Conservation (phyloP, 2,329 filamentous ascomycete genomes). For the Verticillium nubilum region DNA sequence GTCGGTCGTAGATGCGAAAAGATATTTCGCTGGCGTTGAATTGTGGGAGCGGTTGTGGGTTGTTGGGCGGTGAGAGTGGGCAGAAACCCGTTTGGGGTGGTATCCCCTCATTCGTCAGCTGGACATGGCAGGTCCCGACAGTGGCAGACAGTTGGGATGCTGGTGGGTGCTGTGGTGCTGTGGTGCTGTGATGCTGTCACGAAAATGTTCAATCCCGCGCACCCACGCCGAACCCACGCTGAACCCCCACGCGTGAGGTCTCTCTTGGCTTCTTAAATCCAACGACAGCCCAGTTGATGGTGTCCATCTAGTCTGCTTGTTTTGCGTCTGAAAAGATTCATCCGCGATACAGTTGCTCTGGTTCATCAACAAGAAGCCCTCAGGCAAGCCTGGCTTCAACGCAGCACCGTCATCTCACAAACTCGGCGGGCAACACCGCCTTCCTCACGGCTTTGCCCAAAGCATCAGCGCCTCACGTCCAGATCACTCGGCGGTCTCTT, state of each 20-base stretch:
- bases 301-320: neutral
- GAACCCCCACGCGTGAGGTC: neutral
- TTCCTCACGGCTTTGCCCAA: too few species aligned
- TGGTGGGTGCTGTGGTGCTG: too few species aligned
- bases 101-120: neutral
- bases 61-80: slow-evolving; percentile 28
- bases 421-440: too few species aligned
- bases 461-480: too few species aligned
- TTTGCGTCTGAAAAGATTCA: neutral
- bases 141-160: too few species aligned
- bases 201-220: neutral
- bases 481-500: too few species aligned
- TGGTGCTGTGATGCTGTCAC: neutral
- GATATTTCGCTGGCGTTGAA: slow-evolving; percentile 33
- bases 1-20: slow-evolving; percentile 23
- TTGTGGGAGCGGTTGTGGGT: slow-evolving; percentile 39
- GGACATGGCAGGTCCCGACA: neutral
- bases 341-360: too few species aligned
- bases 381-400: too few species aligned
- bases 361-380: too few species aligned
- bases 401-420: too few species aligned
- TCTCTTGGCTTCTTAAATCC: neutral
- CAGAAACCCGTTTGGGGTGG: slow-evolving; percentile 22
- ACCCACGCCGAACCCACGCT: neutral
- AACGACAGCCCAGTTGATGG: neutral